Base-by-base conservation (phyloP, 768 basidiomycete species). In the Russula earlei region DNA sequence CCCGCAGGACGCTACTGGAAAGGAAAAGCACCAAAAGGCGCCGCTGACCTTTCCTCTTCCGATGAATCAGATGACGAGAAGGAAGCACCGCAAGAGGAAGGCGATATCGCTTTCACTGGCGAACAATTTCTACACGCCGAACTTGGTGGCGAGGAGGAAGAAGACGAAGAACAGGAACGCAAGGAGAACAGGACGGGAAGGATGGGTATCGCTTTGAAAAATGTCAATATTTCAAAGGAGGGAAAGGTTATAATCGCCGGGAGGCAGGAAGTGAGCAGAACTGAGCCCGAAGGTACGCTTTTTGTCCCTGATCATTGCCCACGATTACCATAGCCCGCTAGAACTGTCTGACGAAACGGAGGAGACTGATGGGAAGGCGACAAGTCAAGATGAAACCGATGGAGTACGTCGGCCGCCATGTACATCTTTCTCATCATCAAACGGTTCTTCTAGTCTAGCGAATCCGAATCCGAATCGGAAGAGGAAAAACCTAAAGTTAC, bases 1-100 rank as follows among this genome's bases (percentile, higher is more conserved):
- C 89, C 92, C 5, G 90, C 81, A 2, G 85, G 81, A 6, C 85
- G 92, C 3, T 94, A 95, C 69, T 89, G 90, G 83, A 87, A 87
- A 63, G 92, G 92, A 53, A 90, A 91, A 63, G 88, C 83, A 0
- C 91, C 91, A 0, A 91, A 89, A 68, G 87, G 87, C 44, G 76
- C 72, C 33, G 72, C 71, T 1, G 80, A 80, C 24, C 69, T 71
- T 38, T 72, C 78, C 20, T 84, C 85, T 61, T 83, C 82, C 4
- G 84, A 84, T 42, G 78, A 82, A 58, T 81, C 78, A 1, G 74
- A 71, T 31, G 70, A 67, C 55, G 62, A 67, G 47, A 53, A 64
- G 54, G 65, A 68, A 43, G 64, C 66, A 43, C 69, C 71, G 20
- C 76, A 75, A 38, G 69, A 74, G 54, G 79, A 77, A 46, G 81